Percentiles rank a stretch among this genome's conserved stretches.
Evolutionary conservation across 148 eudicot species (phyloP).

Genomic region (Nepenthes gracilis): DNA sequence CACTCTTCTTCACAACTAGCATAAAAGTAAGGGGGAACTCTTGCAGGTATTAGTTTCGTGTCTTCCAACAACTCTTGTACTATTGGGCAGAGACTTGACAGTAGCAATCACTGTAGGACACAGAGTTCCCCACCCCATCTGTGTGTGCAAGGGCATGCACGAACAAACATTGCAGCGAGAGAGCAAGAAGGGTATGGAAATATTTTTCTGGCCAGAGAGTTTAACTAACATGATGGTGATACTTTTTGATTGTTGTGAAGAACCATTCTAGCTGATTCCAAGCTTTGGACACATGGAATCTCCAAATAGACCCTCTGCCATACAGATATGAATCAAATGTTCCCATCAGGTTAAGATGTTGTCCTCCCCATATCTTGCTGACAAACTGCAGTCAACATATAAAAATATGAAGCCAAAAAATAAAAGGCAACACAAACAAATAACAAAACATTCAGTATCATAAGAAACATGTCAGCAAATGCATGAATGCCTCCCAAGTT

Average conservation of each 20-base stretch:
- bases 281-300: constrained; percentile 29
- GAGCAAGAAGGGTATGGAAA: background rate
- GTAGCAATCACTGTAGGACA: no score
- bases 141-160: background rate
- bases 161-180: no score
- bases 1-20: no score
- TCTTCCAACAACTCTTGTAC: no score
- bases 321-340: constrained; percentile 15
- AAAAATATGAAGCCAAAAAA: background rate
- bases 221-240: constrained; percentile 68
- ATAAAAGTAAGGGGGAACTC: no score
- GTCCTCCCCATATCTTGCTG: constrained; percentile 17
- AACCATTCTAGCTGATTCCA: constrained; percentile 19
- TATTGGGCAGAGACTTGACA: no score
- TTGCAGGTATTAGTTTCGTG: no score
- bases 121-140: no score
- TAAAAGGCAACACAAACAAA: background rate
- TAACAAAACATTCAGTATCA: background rate
- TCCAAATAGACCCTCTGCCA: constrained; percentile 14
- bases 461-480: background rate
- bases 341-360: constrained; percentile 9
- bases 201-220: background rate
- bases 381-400: constrained; percentile 29
- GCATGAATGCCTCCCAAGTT: background rate
- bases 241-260: constrained; percentile 35